Base-by-base conservation (phyloP, 192 early-diverging fungal species). In the Entophlyctis luteolus region DNA sequence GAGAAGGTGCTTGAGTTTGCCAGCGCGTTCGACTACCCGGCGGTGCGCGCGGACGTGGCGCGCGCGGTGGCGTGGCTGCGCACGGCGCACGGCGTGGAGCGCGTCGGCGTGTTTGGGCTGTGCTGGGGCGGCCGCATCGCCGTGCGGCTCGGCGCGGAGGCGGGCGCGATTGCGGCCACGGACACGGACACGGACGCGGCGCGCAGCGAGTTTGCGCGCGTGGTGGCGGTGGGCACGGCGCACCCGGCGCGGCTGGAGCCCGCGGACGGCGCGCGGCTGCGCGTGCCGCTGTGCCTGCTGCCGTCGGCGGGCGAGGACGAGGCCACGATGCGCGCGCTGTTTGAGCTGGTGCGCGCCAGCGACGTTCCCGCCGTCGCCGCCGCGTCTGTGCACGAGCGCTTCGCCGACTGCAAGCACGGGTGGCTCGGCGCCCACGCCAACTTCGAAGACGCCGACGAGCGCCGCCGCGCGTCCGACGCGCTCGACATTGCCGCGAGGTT, bases 241-340 rank as follows among this genome's bases (percentile, higher is more conserved):
- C 81, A 53, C 76, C 76, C 31, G 71, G 65, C 72, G 76, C 79
- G 4, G 74, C 77, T n/a, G 35, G 72, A 76, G 75, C 76, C 14
- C 59, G 42, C 20, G 65, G 62, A 48, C 37, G 48, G 70, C 1
- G 38, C 38, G 54, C n/a, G 50, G 16, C 52, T 59, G 1, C 8
- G 50, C 55, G 4, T 4, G 34, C 46, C 39, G 33, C 27, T 57
- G 36, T 50, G 49, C 34, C 1, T 48, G 22, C 31, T 32, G 18
- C 45, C 37, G 47, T 52, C 58, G 12, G 5, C 20, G 49, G 38
- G 29, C 68, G 57, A 39, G 45, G 54, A 59, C 55, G 67, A n/a
- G 20, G 25, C 38, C 33, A 8, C 60, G 23, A 35, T 46, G 59
- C 2, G 50, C 68, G 12, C 25, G 8, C 5, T 56, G 6, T 56